Percentiles rank a stretch among this genome's conserved stretches.
phyloP scores from a whole-genome alignment of 2,329 filamentous ascomycete genomes.

The Aspergillus spinulosporus region DNA sequence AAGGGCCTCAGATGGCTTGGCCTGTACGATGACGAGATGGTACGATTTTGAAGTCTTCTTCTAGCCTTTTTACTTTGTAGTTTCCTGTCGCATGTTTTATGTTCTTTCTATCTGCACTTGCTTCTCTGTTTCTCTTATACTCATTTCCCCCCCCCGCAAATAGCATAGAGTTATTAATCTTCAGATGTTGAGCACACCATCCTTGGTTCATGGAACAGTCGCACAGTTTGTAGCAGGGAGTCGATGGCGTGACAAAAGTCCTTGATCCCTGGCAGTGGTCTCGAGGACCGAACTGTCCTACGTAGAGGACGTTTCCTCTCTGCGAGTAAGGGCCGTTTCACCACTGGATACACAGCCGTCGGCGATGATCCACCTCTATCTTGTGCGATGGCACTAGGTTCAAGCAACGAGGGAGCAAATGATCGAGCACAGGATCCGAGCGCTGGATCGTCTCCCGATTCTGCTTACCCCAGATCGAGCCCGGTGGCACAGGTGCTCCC shows the following conservation, averaged over 20 bases:
- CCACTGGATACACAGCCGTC: slow-evolving; percentile 5
- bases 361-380: slow-evolving; percentile 4
- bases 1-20: slow-evolving; percentile 14
- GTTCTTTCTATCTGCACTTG: background rate
- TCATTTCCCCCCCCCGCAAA: background rate
- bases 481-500: slow-evolving; percentile 20
- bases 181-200: background rate
- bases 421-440: slow-evolving; percentile 13
- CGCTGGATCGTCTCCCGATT: slow-evolving; percentile 14
- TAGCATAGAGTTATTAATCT: slow-evolving; percentile 16
- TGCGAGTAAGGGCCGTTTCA: slow-evolving; percentile 7
- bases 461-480: slow-evolving; percentile 22
- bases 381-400: slow-evolving; percentile 5
- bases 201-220: background rate
- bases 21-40: slow-evolving; percentile 27
- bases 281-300: slow-evolving; percentile 6
- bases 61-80: slow-evolving; percentile 3
- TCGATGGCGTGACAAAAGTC: background rate
- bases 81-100: background rate
- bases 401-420: slow-evolving; percentile 9
- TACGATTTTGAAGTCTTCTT: slow-evolving; percentile 17
- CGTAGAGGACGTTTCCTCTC: slow-evolving; percentile 3
- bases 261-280: slow-evolving; percentile 4
- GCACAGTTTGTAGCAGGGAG: slow-evolving; percentile 1
- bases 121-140: slow-evolving; percentile 1